These are phyloP conservation scores for Heterococcus sp. DNA, from an alignment of 108 stramenopile genomes.

Conservation along the genomic window DNA sequence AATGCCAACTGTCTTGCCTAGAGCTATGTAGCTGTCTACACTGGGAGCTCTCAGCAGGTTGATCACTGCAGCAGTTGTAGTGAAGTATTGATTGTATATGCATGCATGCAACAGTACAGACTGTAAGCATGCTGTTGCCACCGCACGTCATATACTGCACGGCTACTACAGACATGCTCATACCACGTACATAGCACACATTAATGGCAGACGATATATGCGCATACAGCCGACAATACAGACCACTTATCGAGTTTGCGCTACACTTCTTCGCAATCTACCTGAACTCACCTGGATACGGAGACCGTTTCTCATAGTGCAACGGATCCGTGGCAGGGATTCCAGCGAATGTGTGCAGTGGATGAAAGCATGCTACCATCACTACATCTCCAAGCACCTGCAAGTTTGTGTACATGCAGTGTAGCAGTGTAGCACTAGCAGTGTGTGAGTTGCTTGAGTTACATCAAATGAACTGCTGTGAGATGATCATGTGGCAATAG, in stretches of 20 bases:
- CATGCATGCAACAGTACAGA: too few relatives aligned
- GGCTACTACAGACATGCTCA: too few relatives aligned
- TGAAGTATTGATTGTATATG: too few relatives aligned
- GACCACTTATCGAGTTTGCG: too few relatives aligned
- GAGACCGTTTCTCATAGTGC: conserved; percentile 29
- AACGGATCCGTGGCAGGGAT: conserved; percentile 4
- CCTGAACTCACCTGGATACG: conserved; percentile 23
- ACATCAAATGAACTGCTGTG: background rate
- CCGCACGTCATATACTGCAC: too few relatives aligned
- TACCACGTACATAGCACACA: too few relatives aligned
- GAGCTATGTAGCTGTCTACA: conserved; percentile 34
- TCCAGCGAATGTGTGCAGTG: conserved; percentile 67
- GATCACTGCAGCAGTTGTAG: background rate
- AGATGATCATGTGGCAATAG: background rate
- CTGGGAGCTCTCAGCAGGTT: conserved; percentile 18
- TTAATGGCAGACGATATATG: too few relatives aligned
- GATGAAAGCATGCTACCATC: conserved; percentile 62
- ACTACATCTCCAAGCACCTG: conserved; percentile 21
- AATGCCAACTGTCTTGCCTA: conserved; percentile 21
- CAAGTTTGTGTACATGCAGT: background rate
- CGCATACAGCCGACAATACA: too few relatives aligned
- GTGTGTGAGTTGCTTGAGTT: background rate
- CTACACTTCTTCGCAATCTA: too few relatives aligned
- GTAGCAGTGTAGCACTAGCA: background rate
- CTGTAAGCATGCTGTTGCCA: too few relatives aligned